Evolutionary conservation across 768 basidiomycete genomes (phyloP).

Genomic region (Ramaria sp.): DNA sequence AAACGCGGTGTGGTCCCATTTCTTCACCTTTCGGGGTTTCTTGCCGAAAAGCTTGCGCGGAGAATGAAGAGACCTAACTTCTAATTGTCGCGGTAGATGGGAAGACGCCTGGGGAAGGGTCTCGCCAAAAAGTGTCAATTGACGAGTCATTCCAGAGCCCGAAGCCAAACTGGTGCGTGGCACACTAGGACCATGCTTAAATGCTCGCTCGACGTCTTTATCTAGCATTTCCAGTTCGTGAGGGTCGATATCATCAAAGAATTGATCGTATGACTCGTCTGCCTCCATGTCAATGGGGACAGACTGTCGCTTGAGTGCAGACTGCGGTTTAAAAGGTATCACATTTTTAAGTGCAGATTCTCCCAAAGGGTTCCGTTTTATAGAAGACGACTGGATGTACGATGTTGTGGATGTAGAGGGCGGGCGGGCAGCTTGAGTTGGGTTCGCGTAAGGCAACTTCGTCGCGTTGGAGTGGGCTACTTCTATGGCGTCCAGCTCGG

Average conservation of each 20-base stretch:
- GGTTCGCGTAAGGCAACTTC: conserved; percentile 13
- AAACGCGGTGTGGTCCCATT: conserved; percentile 87
- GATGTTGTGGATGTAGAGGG: conserved; percentile 14
- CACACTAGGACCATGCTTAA: neutral
- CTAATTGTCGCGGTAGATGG: conserved; percentile 18
- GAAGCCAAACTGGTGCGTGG: conserved; percentile 12
- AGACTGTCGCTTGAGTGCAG: neutral
- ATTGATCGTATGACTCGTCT: conserved; percentile 5
- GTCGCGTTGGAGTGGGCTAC: conserved; percentile 31
- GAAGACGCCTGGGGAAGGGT: neutral
- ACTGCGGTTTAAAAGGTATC: neutral
- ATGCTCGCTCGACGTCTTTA: conserved; percentile 1
- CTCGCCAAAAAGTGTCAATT: conserved; percentile 13
- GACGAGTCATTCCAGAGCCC: conserved; percentile 20
- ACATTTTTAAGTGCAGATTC: too few species aligned
- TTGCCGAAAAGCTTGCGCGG: conserved; percentile 35
- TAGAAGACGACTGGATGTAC: neutral
- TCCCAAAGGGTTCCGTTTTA: neutral
- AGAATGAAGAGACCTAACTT: conserved; percentile 26
- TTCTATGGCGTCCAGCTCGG: conserved; percentile 63
- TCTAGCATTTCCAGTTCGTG: neutral
- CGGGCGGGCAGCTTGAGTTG: conserved; percentile 13
- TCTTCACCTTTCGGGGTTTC: conserved; percentile 57
- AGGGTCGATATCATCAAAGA: conserved; percentile 7
- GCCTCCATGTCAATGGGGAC: neutral